These are phyloP conservation scores for Metschnikowia aberdeeniae DNA, from an alignment of 805 yeast genomes.

Conservation along the genomic window DNA sequence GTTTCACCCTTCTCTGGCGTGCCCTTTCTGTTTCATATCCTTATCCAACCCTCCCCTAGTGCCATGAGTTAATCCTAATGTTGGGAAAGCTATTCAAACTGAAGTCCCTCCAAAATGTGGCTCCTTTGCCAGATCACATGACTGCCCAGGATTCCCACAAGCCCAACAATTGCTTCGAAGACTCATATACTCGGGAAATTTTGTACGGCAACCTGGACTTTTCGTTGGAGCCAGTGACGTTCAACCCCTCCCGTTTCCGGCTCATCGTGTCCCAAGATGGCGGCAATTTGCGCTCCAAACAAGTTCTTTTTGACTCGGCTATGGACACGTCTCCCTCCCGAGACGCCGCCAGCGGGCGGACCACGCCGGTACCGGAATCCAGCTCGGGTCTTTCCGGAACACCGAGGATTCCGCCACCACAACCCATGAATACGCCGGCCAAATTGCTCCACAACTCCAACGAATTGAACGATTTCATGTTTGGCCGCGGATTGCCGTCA, in stretches of 20 bases:
- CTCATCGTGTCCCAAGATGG: slow-evolving; percentile 51
- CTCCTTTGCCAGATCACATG: too few species aligned
- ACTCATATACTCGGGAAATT: slow-evolving; percentile 42
- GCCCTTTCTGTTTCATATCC: neutral
- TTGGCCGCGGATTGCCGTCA: slow-evolving; percentile 53
- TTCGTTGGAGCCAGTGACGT: slow-evolving; percentile 13
- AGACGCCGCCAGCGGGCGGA: neutral
- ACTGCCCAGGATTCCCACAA: neutral
- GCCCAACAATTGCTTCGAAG: slow-evolving; percentile 33
- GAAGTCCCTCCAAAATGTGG: slow-evolving; percentile 16
- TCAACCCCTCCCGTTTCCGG: slow-evolving; percentile 34
- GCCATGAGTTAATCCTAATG: slow-evolving; percentile 20
- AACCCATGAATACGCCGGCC: slow-evolving; percentile 7
- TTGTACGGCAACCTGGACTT: slow-evolving; percentile 40
- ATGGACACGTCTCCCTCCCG: slow-evolving; percentile 18
- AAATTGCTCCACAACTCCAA: slow-evolving; percentile 35
- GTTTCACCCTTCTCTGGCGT: neutral
- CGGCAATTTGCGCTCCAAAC: slow-evolving; percentile 42
- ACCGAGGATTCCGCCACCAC: slow-evolving; percentile 1
- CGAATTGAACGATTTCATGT: slow-evolving; percentile 50
- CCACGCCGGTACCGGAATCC: neutral
- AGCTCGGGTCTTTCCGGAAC: neutral
- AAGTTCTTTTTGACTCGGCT: slow-evolving; percentile 45
- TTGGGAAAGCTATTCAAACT: slow-evolving; percentile 37
- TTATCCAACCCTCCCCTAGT: neutral